phyloP scores from a whole-genome alignment of 306 rosid species.

The Erythrophleum fordii region DNA sequence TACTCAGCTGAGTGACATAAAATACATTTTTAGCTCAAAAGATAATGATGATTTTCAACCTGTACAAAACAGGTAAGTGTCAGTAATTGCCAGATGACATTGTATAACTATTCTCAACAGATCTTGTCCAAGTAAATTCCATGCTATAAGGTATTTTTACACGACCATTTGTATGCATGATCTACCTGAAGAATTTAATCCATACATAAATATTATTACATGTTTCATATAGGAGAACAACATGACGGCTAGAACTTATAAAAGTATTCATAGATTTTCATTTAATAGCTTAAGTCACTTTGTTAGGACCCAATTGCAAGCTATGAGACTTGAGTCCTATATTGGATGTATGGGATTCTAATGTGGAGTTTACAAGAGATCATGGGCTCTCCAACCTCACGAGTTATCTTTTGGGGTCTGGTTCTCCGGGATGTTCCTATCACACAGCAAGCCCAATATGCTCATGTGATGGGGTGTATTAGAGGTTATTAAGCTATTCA shows the following conservation, averaged over 20 bases:
- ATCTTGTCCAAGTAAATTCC: constrained; percentile 4
- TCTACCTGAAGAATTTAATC: constrained; percentile 22
- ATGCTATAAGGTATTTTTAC: constrained; percentile 9
- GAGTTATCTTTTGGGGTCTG: no score
- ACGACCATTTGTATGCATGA: background rate
- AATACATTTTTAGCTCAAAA: constrained; percentile 5
- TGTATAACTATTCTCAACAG: background rate
- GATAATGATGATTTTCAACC: constrained; percentile 8
- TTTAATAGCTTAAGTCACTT: background rate
- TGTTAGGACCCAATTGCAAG: no score
- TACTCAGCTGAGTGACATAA: background rate
- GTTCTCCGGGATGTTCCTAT: no score
- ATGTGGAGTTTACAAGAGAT: no score
- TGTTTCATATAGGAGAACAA: constrained; percentile 15
- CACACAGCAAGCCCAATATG: background rate
- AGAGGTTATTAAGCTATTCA: background rate
- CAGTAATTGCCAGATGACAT: constrained; percentile 7
- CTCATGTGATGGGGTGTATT: background rate
- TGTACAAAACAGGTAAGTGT: constrained; percentile 13
- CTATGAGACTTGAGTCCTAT: no score
- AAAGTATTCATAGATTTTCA: background rate
- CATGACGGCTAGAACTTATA: background rate
- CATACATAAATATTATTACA: constrained; percentile 9
- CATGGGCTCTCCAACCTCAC: no score
- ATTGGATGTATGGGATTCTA: no score